Base-by-base conservation (phyloP, 805 yeast species). In the Yamadazyma philogaea region DNA sequence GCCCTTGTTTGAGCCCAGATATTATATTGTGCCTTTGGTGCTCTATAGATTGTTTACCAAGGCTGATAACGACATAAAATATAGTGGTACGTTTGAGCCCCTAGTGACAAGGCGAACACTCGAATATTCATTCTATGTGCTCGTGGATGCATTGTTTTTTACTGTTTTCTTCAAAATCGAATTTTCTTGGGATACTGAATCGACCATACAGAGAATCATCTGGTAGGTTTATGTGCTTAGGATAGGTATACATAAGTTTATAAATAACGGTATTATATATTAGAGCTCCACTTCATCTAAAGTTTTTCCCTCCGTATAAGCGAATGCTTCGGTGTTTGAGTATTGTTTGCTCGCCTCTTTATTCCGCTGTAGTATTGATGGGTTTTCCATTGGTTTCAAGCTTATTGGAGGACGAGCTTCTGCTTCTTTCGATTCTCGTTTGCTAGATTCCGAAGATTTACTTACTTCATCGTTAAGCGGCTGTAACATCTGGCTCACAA, bases 1-100 rank as follows among this genome's bases (percentile, higher is more conserved):
- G 0, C 99, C 98, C 4, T 69, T 93, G 49, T 82, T 93, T 55
- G 99, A 93, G 62, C 96, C 97, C 37, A 77, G 99, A 44, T 93
- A 93, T 60, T 93, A 84, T 60, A 86, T 91, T 37, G 53, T 88
- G 4, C 97, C 98, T 3, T 81, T 78, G 56, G 59, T 85, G 10
- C 61, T 89, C 30, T 88, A 90, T 79, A 75, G 97, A 52, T 40
- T 87, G 2, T 73, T 79, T 44, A 39, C 52, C 38, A 18, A 48
- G 33, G 43, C 60, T 44, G 37, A 46, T 35, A 24, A 45, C 24
- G 32, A 52, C 19, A 68, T 84, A 49, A 62, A 74, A 39, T 17
- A 3, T 6, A 45, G 49, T 41, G 31, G 37, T 6, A 40, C 57
- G 1, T 46, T 68, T 3, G 97, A 91, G 56, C 72, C 78, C 33